Base-by-base conservation (phyloP, 2,329 filamentous ascomycete species). In the Cordyceps farinosa region DNA sequence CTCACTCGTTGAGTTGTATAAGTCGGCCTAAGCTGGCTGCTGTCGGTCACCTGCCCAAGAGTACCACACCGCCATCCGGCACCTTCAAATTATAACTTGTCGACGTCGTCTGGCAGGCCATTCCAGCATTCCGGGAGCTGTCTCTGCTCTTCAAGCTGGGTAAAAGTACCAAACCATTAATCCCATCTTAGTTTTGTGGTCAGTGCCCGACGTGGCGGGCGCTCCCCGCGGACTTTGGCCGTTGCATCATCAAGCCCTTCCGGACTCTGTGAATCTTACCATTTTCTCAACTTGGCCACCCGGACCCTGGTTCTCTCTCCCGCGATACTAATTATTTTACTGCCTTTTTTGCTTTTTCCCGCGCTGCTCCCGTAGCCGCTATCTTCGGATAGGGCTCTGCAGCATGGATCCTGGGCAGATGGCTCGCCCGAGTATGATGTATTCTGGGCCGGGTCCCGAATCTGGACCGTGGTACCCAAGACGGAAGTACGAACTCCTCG, bases 401-500 rank as follows among this genome's bases (percentile, higher is more conserved):
- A 54, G 8, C 40, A 63, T 63, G 61, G 54, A 63, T 53, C 61
- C 54, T 53, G 61, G 38, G 22, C 61, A 63, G 55, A 57, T 63
- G 61, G 61, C 61, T 58, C 61, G 61, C 38, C 61, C 61, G 27
- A 53, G 47, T 38, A 59, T 59, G 54, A 63, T 63, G 38, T 63
- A 63, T 53, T 34, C 61, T 58, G 61, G 61, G 22, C 54, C 61
- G 1, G 53, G 47, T 47, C 32, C 61, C 47, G 61, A 59, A 48
- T 52, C 61, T 53, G 61, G 61, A 22, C 61, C 61, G 48, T 63
- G 61, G 61, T 59, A 63, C 61, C 55, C 61, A 58, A 63, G 61
- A 63, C 61, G 54, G 53, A 63, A 54, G 61, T 63, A 63, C 47
- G 61, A 52, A 58, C 38, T 42, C 40, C 15, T 56, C 40, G 54